Conservation (phyloP, 345 rosid genomes). For the Gossypium australe region DNA sequence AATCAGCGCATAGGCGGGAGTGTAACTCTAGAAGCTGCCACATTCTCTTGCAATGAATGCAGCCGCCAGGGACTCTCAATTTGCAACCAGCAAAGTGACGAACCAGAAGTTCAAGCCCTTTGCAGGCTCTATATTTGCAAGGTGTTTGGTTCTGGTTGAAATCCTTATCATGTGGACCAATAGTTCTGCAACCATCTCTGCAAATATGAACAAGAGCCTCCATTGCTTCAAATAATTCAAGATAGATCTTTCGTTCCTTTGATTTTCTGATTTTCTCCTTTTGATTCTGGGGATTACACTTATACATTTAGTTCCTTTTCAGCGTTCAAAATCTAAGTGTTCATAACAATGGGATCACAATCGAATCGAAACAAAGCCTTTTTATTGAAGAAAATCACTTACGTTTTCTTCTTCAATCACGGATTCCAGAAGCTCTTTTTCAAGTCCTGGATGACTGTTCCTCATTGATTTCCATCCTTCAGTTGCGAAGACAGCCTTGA, state of each 20-base stretch:
- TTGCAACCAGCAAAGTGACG: conserved; percentile 82
- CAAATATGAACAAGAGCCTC: conserved; percentile 94
- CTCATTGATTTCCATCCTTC: conserved; percentile 85
- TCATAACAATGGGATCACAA: neutral
- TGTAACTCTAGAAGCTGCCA: conserved; percentile 88
- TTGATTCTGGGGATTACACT: conserved; percentile 33
- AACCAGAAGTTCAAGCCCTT: conserved; percentile 67
- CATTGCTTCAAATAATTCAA: conserved; percentile 83
- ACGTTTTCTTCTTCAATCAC: conserved; percentile 53
- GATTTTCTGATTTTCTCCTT: conserved; percentile 48
- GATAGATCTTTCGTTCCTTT: conserved; percentile 59
- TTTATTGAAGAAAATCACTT: conserved; percentile 8
- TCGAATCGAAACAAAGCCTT: neutral
- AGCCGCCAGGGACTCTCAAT: conserved; percentile 70
- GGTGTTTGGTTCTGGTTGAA: conserved; percentile 41
- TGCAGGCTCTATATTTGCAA: conserved; percentile 68
- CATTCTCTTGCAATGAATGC: conserved; percentile 87
- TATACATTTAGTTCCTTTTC: neutral
- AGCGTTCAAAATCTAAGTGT: conserved; percentile 2
- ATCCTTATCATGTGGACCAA: conserved; percentile 79
- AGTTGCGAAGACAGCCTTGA: conserved; percentile 37
- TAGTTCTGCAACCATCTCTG: conserved; percentile 84
- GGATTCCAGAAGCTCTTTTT: conserved; percentile 57
- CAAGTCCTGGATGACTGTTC: conserved; percentile 74
- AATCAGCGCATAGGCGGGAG: conserved; percentile 70